These are phyloP conservation scores for Wickerhamiella spandovensis DNA, from an alignment of 805 yeast species.

Conservation along the genomic window DNA sequence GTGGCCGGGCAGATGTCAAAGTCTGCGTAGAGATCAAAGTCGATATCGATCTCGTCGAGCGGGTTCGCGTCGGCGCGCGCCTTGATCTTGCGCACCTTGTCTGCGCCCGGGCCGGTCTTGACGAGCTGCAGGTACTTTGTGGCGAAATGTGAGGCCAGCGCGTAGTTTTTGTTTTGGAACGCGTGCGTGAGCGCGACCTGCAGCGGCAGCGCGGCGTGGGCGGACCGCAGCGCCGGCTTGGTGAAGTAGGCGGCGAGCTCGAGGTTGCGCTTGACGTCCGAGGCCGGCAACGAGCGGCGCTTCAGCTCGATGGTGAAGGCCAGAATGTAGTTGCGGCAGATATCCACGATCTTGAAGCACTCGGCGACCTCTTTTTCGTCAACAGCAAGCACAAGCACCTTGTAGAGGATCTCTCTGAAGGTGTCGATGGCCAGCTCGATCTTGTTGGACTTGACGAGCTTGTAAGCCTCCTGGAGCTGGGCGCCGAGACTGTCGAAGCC, in stretches of 20 bases:
- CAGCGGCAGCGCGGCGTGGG: conserved; percentile 75
- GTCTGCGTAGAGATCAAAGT: conserved; percentile 84
- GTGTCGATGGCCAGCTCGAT: conserved; percentile 64
- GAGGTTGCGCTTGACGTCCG: conserved; percentile 63
- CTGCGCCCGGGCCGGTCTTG: conserved; percentile 57
- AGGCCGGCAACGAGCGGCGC: conserved; percentile 66
- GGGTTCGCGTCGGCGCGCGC: conserved; percentile 67
- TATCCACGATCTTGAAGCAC: conserved; percentile 53
- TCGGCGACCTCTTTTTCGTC: conserved; percentile 63
- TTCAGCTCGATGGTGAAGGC: conserved; percentile 84
- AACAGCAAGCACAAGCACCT: conserved; percentile 58
- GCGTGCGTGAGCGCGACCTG: conserved; percentile 93
- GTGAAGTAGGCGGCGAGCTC: conserved; percentile 96
- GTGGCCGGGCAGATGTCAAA: conserved; percentile 83
- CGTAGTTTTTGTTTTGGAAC: conserved; percentile 75
- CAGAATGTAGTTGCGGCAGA: conserved; percentile 80
- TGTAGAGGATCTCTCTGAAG: conserved; percentile 71
- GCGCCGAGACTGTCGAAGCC: conserved; percentile 56
- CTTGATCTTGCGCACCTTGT: conserved; percentile 75
- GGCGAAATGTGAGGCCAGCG: conserved; percentile 84
- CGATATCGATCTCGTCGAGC: conserved; percentile 76
- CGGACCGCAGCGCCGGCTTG: conserved; percentile 62
- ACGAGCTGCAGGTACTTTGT: conserved; percentile 61
- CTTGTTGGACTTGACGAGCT: conserved; percentile 69
- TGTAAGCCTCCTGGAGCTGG: conserved; percentile 60